A percentile compares a stretch with the other conserved stretches of the same genome.
Conservation (phyloP, 805 yeast species). For the Yarrowia sp. region DNA sequence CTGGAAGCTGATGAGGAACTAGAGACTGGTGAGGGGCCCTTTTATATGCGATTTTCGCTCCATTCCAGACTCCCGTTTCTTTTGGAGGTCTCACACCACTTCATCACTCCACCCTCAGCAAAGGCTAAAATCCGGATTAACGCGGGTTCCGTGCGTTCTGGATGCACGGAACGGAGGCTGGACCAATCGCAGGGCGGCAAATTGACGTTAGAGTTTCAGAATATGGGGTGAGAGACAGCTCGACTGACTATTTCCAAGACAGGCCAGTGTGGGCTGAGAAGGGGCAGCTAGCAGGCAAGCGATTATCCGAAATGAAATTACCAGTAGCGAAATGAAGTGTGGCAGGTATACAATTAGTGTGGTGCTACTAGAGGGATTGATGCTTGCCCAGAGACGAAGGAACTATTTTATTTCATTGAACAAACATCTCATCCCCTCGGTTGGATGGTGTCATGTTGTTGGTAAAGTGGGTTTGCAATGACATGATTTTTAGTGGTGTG, state of each 20-base stretch:
- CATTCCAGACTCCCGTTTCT: too few species aligned
- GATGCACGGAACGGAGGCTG: not conserved
- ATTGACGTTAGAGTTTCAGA: too few species aligned
- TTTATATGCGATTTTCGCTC: not conserved
- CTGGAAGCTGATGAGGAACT: not conserved
- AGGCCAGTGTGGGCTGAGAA: conserved; percentile 3
- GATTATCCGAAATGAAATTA: not conserved
- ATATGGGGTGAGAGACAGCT: not conserved
- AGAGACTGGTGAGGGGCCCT: not conserved
- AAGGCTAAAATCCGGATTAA: not conserved
- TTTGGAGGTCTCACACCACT: conserved; percentile 2
- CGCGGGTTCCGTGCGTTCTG: not conserved
- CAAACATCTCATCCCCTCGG: too few species aligned
- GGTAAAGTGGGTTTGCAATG: not conserved
- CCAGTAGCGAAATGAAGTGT: not conserved
- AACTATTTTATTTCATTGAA: too few species aligned
- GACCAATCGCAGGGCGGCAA: not conserved
- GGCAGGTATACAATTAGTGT: too few species aligned
- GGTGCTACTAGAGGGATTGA: too few species aligned
- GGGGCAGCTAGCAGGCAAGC: not conserved
- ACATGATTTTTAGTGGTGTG: not conserved
- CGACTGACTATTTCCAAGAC: not conserved
- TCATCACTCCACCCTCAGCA: not conserved
- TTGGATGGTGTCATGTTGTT: not conserved
- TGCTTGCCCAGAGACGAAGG: too few species aligned